Percentiles rank a stretch among this genome's conserved stretches.
These are phyloP conservation scores for Barnettozyma wickerhamii DNA, from an alignment of 805 yeast species.

Conservation along the genomic window DNA sequence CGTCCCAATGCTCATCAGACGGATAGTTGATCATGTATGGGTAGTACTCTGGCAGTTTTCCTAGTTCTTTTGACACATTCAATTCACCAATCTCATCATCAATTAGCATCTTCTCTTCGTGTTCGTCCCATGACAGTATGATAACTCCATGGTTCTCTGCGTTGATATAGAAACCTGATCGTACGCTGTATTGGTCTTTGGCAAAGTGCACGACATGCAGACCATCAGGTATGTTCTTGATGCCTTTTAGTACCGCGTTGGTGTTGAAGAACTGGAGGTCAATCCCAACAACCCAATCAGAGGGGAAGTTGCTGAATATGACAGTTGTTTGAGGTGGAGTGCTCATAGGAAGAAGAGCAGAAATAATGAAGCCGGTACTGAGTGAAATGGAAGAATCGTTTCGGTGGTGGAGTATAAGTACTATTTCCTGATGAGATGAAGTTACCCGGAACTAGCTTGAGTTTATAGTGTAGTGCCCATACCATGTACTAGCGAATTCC, in stretches of 20 bases:
- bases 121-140: slow-evolving; percentile 34
- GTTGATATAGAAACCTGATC: slow-evolving; percentile 36
- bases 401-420: no score
- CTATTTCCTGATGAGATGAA: no score
- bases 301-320: slow-evolving; percentile 29
- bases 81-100: slow-evolving; percentile 30
- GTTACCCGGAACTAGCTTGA: no score
- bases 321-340: slow-evolving; percentile 14
- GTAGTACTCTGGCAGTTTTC: slow-evolving; percentile 29
- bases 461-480: no score
- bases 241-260: slow-evolving; percentile 39
- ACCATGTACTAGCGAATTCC: no score
- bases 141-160: slow-evolving; percentile 33
- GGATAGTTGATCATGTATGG: slow-evolving; percentile 40
- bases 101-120: slow-evolving; percentile 28
- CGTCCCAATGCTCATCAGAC: slow-evolving; percentile 27
- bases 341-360: no score
- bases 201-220: slow-evolving; percentile 54
- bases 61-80: slow-evolving; percentile 25
- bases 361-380: no score
- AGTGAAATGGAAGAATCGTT: no score
- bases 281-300: slow-evolving; percentile 39
- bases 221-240: slow-evolving; percentile 48
- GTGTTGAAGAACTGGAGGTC: slow-evolving; percentile 46
- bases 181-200: slow-evolving; percentile 30